Percentiles rank a stretch among this genome's conserved stretches.
These are phyloP conservation scores for Penicillium longicatenatum DNA, from an alignment of 495 filamentous ascomycete species.

Conservation along the genomic window DNA sequence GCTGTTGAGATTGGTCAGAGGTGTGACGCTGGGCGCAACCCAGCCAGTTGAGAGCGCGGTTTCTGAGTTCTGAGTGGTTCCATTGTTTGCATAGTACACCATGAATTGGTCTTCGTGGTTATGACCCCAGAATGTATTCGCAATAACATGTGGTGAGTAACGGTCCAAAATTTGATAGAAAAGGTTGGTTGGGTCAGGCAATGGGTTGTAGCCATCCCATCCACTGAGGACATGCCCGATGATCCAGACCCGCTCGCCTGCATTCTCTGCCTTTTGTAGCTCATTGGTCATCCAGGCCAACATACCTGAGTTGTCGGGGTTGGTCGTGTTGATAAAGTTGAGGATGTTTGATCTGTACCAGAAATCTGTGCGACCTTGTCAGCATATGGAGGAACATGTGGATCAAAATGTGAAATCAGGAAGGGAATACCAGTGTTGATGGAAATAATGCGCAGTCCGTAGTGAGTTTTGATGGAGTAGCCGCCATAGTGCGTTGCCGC, in stretches of 20 bases:
- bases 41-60: slow-evolving; percentile 49
- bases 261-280: slow-evolving; percentile 54
- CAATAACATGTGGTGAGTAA: slow-evolving; percentile 57
- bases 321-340: slow-evolving; percentile 47
- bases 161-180: slow-evolving; percentile 60
- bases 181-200: slow-evolving; percentile 53
- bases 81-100: slow-evolving; percentile 56
- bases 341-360: slow-evolving; percentile 52
- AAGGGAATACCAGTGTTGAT: slow-evolving; percentile 51
- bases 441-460: slow-evolving; percentile 51
- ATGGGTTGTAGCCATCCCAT: slow-evolving; percentile 52
- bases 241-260: slow-evolving; percentile 57
- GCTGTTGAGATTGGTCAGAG: slow-evolving; percentile 56
- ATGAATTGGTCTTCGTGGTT: slow-evolving; percentile 57
- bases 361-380: slow-evolving; percentile 42
- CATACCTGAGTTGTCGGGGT: slow-evolving; percentile 54
- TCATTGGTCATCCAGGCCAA: slow-evolving; percentile 53
- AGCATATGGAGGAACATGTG: slow-evolving; percentile 9
- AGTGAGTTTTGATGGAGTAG: slow-evolving; percentile 52
- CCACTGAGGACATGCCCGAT: slow-evolving; percentile 54
- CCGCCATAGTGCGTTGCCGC: slow-evolving; percentile 52
- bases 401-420: background rate
- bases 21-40: slow-evolving; percentile 56
- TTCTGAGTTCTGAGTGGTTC: slow-evolving; percentile 37
- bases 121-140: slow-evolving; percentile 58